phyloP scores from a whole-genome alignment of 2,329 filamentous ascomycete species.

The Colletotrichum sp. region DNA sequence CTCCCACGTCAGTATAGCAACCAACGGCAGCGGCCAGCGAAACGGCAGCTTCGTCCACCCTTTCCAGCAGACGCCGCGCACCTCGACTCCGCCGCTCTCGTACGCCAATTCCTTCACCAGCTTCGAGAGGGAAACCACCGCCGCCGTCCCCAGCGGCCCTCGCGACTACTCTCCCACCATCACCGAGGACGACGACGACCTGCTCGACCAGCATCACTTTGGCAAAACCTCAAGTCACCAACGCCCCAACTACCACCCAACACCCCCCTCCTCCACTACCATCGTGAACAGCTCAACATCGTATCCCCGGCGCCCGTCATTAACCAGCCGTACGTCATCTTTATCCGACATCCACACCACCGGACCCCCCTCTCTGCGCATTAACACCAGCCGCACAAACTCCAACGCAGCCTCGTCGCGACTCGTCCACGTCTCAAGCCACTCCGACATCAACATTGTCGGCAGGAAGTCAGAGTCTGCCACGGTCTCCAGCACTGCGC shows the following conservation, averaged over 20 bases:
- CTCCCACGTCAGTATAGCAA: slow-evolving; percentile 62
- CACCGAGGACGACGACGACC: slow-evolving; percentile 56
- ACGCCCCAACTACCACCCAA: slow-evolving; percentile 23
- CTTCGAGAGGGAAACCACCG: slow-evolving; percentile 41
- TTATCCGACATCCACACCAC: slow-evolving; percentile 37
- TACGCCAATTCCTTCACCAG: slow-evolving; percentile 63
- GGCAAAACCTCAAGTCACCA: not conserved
- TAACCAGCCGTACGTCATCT: slow-evolving; percentile 43
- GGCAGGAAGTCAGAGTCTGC: slow-evolving; percentile 26
- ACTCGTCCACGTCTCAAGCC: slow-evolving; percentile 49
- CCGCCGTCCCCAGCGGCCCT: slow-evolving; percentile 17
- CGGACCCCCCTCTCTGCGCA: slow-evolving; percentile 35
- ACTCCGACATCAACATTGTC: slow-evolving; percentile 51
- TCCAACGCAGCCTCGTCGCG: slow-evolving; percentile 35
- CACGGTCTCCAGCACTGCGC: slow-evolving; percentile 28
- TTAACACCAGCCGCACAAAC: slow-evolving; percentile 41
- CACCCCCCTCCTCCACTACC: slow-evolving; percentile 22
- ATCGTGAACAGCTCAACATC: slow-evolving; percentile 30
- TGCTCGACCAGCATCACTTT: slow-evolving; percentile 12
- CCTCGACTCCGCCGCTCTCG: slow-evolving; percentile 63
- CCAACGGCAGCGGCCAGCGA: slow-evolving; percentile 54
- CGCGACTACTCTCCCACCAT: slow-evolving; percentile 63
- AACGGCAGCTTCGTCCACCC: slow-evolving; percentile 64
- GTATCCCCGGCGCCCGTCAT: slow-evolving; percentile 38
- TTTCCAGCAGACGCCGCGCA: slow-evolving; percentile 68